Evolutionary conservation across 805 yeast species (phyloP).

Genomic region (Yamadazyma kitorensis): DNA sequence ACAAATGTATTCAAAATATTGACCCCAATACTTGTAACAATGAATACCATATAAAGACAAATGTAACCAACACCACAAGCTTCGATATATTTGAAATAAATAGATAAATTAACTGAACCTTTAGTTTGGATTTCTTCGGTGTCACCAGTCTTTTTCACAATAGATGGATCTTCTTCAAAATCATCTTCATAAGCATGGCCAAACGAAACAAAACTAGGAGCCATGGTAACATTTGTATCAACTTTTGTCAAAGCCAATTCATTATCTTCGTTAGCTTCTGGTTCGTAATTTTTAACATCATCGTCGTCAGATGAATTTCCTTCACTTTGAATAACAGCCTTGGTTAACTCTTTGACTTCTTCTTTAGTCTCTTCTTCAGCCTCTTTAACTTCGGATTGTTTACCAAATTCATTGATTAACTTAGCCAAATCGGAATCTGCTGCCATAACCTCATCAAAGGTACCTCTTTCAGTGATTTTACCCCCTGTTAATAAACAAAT

Average conservation of each 20-base stretch:
- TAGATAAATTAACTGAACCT: conserved; percentile 28
- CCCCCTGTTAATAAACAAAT: conserved; percentile 30
- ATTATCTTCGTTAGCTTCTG: conserved; percentile 11
- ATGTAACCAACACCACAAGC: conserved; percentile 31
- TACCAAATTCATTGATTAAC: conserved; percentile 31
- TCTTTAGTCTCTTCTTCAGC: conserved; percentile 18
- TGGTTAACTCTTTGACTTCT: conserved; percentile 9
- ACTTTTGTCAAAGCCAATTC: conserved; percentile 13
- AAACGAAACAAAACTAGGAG: conserved; percentile 32
- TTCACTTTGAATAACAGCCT: conserved; percentile 12
- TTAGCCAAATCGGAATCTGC: conserved; percentile 31
- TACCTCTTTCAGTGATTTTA: conserved; percentile 39
- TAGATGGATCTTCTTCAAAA: conserved; percentile 16
- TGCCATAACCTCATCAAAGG: conserved; percentile 47
- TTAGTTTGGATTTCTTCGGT: conserved; percentile 26
- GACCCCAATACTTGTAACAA: conserved; percentile 18
- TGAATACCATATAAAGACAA: conserved; percentile 21
- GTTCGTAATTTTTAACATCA: conserved; percentile 8
- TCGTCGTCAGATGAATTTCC: conserved; percentile 16
- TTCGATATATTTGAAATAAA: conserved; percentile 26
- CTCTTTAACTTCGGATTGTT: conserved; percentile 14
- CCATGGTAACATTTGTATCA: conserved; percentile 11
- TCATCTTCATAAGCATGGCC: conserved; percentile 32
- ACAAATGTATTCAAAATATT: conserved; percentile 24
- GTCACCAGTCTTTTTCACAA: conserved; percentile 17